These are phyloP conservation scores for Trichoderma endophyticum DNA, from an alignment of 2,329 filamentous ascomycete genomes.

Conservation along the genomic window DNA sequence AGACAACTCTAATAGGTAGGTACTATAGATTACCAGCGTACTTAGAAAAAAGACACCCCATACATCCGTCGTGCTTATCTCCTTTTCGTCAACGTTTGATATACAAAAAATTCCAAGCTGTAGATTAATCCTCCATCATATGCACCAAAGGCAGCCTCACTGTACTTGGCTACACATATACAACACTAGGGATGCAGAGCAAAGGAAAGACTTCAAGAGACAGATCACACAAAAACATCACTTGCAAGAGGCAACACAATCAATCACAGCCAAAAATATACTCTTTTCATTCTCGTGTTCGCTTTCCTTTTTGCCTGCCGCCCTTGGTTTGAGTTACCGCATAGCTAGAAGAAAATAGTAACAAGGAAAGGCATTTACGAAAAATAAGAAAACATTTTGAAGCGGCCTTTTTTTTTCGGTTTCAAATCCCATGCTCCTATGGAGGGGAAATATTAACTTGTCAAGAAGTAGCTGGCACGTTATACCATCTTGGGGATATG, in stretches of 20 bases:
- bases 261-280: conserved; percentile 28
- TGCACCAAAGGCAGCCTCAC: not conserved
- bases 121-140: not conserved
- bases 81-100: not conserved
- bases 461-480: conserved; percentile 29
- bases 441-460: conserved; percentile 31
- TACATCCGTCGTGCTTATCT: not conserved
- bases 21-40: not conserved
- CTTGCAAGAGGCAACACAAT: not conserved
- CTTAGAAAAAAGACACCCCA: not conserved
- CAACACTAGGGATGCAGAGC: no score
- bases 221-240: not conserved
- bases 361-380: conserved; percentile 35
- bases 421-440: conserved; percentile 28
- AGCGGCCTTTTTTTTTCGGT: conserved; percentile 24
- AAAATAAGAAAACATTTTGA: conserved; percentile 32
- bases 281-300: conserved; percentile 34
- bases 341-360: conserved; percentile 36
- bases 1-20: not conserved
- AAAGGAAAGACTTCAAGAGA: not conserved
- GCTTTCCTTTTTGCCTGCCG: conserved; percentile 31
- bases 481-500: conserved; percentile 28
- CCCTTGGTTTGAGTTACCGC: conserved; percentile 35
- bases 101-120: not conserved
- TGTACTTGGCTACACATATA: not conserved